Base-by-base conservation (phyloP, 1,139 yeast species). In the Geotrichum australiense region DNA sequence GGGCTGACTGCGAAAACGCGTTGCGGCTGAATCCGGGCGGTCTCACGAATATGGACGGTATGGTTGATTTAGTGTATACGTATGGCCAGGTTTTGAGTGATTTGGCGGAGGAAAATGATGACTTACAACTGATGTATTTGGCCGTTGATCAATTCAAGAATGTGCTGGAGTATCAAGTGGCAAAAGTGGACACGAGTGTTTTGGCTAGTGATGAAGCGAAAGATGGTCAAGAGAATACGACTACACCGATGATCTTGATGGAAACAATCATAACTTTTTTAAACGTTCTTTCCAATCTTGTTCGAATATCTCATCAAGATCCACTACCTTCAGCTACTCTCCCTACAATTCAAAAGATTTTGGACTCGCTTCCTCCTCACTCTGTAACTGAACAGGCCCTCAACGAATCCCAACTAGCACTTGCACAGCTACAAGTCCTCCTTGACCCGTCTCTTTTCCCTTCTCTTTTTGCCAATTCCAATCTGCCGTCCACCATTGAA, bases 51-150 rank as follows among this genome's bases (percentile, higher is more conserved):
- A 16, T 14, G 6, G 24, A 31, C 19, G 24, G 12, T 4, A n/a
- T 46, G n/a, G 35, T 50, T 18, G 61, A 57, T 40, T 46, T 54
- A 41, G 39, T 52, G 32, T 56, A 52, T 45, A 57, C 57, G 30
- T 53, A 50, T 43, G 61, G 52, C 0, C 61, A 56, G 46, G 57
- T 53, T 3, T 41, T 55, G 31, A 47, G 49, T 3, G 59, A 56
- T 25, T 48, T 49, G 1, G 61, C 57, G 4, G 60, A 56, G 32
- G 58, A 55, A 25, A 24, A 31, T 3, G 55, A 53, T 14, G 39
- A 47, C 14, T 28, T 41, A 23, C 45, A 37, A 18, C 40, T 38
- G 35, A 45, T 49, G 23, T 23, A 25, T 8, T 31, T 42, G 19
- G 61, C 58, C 1, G 45, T 44, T 4, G 43, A 43, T 12, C 43